A percentile compares a stretch with the other conserved stretches of the same genome.
Evolutionary conservation across 768 basidiomycete genomes (phyloP).

Genomic region (Phanerochaete carnosa): DNA sequence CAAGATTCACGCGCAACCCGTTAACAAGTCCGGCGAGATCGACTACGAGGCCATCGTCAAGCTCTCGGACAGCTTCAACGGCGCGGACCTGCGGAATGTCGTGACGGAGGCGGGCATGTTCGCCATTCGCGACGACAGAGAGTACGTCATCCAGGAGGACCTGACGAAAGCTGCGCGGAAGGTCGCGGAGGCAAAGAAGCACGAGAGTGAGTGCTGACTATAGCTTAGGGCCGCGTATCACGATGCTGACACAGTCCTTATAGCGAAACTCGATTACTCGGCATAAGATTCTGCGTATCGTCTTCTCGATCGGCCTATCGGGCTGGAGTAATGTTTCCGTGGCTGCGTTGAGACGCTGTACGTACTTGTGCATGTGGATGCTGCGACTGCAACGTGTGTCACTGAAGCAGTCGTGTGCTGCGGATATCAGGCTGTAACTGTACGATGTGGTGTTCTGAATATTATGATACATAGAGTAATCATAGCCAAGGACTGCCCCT

Average conservation of each 20-base stretch:
- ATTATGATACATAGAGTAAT: neutral
- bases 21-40: conserved; percentile 93
- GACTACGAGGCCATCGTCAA: conserved; percentile 99
- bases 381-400: neutral
- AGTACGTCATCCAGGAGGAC: conserved; percentile 93
- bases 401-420: neutral
- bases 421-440: neutral
- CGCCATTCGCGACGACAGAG: conserved; percentile 94
- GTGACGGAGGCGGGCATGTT: conserved; percentile 98
- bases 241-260: conserved; percentile 2
- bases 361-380: too few relatives aligned
- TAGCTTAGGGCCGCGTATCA: neutral
- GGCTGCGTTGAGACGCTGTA: too few relatives aligned
- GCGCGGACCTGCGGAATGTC: conserved; percentile 93
- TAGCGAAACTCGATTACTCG: conserved; percentile 44
- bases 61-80: conserved; percentile 92
- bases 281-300: conserved; percentile 23
- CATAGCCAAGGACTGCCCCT: neutral
- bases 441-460: neutral
- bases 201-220: conserved; percentile 70
- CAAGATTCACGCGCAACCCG: conserved; percentile 93
- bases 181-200: conserved; percentile 95
- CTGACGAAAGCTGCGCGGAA: conserved; percentile 95
- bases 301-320: too few relatives aligned
- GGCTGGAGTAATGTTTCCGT: too few relatives aligned